Conservation (phyloP, 768 basidiomycete species). For the Botryobasidium botryosum region DNA sequence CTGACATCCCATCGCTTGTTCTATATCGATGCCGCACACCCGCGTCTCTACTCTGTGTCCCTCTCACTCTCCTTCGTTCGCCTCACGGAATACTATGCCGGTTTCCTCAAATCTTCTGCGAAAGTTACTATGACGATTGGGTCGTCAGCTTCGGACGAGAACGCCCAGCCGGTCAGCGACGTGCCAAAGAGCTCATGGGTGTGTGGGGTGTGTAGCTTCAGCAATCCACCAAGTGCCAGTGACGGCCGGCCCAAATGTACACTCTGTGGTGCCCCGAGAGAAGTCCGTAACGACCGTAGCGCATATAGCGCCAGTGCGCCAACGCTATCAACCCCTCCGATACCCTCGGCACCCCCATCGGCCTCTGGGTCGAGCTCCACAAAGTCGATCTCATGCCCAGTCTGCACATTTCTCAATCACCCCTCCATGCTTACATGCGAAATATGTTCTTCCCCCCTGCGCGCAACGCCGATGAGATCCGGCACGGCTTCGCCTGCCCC, state of each 20-base stretch:
- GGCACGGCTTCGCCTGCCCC: too few species aligned
- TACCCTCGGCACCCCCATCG: conserved; percentile 16
- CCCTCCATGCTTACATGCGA: conserved; percentile 60
- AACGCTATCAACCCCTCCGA: conserved; percentile 23
- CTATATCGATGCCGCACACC: conserved; percentile 44
- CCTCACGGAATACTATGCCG: conserved; percentile 77
- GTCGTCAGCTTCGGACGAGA: conserved; percentile 2
- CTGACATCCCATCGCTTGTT: conserved; percentile 75
- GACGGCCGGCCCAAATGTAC: conserved; percentile 29
- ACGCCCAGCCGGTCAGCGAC: conserved; percentile 20
- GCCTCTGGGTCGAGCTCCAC: conserved; percentile 13
- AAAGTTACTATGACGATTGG: conserved; percentile 52
- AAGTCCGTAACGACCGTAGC: background rate
- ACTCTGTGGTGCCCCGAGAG: conserved; percentile 60
- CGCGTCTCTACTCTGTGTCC: conserved; percentile 40
- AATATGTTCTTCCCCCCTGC: conserved; percentile 64
- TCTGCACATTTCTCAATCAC: conserved; percentile 88
- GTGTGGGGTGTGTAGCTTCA: conserved; percentile 77
- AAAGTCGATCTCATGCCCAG: conserved; percentile 46
- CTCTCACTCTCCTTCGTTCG: conserved; percentile 46
- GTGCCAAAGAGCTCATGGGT: too few species aligned
- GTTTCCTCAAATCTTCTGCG: conserved; percentile 74
- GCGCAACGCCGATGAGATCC: conserved; percentile 17
- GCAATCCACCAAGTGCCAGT: conserved; percentile 48
- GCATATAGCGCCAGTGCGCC: conserved; percentile 21